Evolutionary conservation across 1,139 yeast species (phyloP), one percentile per base, ranked within the genome.

Genomic region (Saccharomyces hybrid): DNA sequence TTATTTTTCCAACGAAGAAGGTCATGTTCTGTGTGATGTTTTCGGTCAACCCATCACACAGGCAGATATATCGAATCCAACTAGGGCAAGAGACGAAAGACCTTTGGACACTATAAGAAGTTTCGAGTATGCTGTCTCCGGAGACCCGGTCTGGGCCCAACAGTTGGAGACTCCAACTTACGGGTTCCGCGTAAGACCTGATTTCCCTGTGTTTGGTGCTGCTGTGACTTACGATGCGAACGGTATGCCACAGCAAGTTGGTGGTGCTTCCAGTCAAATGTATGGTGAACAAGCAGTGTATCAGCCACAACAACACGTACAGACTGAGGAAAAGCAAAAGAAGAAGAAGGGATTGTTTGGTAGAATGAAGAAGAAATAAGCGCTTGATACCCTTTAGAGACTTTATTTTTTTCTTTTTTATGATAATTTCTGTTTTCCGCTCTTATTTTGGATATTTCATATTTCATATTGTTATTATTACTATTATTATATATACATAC

Each of bases 101-200:
- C 99, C 99, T 4, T 75, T 93, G 67, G 99, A 95, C 71, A 93
- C 99, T 2, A 90, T 93, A 63, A 78, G 98, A 61, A 80, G 88
- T 6, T 93, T 93, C 72, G 98, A 93, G 74, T 93, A 86, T 68
- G 85, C 97, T 38, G 88, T 93, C 60, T 86, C 96, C 4, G 97
- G 97, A 49, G 97, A 91, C 70, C 75, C 78, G 54, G 71, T 80
- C 27, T 86, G 86, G 74, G 80, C 84, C 54, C 93, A 88, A 57
- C 90, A 88, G 66, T 78, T 89, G 68, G 97, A 91, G 71, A 79
- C 91, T 8, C 79, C 79, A 20, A 75, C 82, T 38, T 77, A 86
- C 54, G 97, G 97, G 28, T 90, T 95, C 86, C 83, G 86, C 53
- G 81, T 81, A 13, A 76, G 88, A 61, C 77, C 78, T 23, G 83